Conservation (phyloP, 179 eudicot genomes). For the Carnegiea gigantea region DNA sequence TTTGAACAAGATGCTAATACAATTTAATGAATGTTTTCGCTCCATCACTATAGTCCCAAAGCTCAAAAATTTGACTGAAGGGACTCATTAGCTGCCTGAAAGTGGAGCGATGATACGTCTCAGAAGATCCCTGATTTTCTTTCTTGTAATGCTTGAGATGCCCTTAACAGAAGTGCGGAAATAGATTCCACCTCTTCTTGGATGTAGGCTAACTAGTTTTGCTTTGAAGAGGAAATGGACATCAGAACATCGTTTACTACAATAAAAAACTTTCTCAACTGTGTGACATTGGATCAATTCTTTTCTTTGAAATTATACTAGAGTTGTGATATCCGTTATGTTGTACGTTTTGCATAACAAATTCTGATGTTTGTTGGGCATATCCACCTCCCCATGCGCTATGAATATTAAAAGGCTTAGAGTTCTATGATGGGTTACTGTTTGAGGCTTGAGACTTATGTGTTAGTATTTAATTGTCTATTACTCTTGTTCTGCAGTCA, state of each 20-base stretch:
- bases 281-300: background rate
- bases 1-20: too few species aligned
- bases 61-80: too few species aligned
- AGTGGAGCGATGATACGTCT: too few species aligned
- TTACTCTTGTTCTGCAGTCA: background rate
- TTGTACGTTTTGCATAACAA: background rate
- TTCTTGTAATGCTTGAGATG: too few species aligned
- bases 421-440: background rate
- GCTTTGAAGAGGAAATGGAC: background rate
- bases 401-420: background rate
- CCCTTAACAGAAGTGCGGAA: too few species aligned
- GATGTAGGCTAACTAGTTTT: background rate
- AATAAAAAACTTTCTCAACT: background rate
- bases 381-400: background rate
- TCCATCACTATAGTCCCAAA: too few species aligned
- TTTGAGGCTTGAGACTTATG: conserved; percentile 1
- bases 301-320: background rate
- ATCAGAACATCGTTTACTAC: too few species aligned
- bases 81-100: too few species aligned
- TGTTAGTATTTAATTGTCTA: background rate
- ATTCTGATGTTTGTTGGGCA: background rate
- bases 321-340: background rate
- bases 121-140: too few species aligned
- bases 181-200: background rate
- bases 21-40: too few species aligned